Evolutionary conservation across 192 early-diverging fungal species (phyloP).

Genomic region (Entomortierella chlamydospora): DNA sequence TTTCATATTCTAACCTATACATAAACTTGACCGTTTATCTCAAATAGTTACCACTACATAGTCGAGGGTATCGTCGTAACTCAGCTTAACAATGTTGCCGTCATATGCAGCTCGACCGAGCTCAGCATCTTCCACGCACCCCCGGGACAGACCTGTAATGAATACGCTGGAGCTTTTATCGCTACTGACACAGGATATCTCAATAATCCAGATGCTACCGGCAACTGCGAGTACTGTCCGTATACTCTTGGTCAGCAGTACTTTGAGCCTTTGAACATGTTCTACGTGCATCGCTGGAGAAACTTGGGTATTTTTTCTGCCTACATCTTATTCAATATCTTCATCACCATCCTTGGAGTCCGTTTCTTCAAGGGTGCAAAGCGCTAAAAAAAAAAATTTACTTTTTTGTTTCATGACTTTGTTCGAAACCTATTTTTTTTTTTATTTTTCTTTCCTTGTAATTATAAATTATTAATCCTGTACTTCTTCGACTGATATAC

Average conservation of each 20-base stretch:
- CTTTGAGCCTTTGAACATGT: slow-evolving; percentile 63
- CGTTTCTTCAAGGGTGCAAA: slow-evolving; percentile 42
- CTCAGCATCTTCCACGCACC: slow-evolving; percentile 65
- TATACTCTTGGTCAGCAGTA: slow-evolving; percentile 70
- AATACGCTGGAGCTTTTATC: slow-evolving; percentile 66
- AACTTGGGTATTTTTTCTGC: slow-evolving; percentile 72
- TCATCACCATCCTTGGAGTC: slow-evolving; percentile 52
- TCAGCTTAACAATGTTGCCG: slow-evolving; percentile 60
- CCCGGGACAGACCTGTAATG: slow-evolving; percentile 65
- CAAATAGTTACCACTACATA: slow-evolving; percentile 66
- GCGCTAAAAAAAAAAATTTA: slow-evolving; percentile 32
- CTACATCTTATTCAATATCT: slow-evolving; percentile 65
- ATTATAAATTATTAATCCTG: too few species aligned
- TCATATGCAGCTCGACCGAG: slow-evolving; percentile 64
- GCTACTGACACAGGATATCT: slow-evolving; percentile 67
- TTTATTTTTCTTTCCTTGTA: too few species aligned
- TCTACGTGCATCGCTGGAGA: slow-evolving; percentile 67
- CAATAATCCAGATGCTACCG: slow-evolving; percentile 58
- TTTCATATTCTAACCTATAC: background rate
- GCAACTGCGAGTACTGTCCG: slow-evolving; percentile 72
- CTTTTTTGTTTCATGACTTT: too few species aligned
- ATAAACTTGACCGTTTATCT: background rate
- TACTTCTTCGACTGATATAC: too few species aligned
- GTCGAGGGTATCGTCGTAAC: slow-evolving; percentile 72
- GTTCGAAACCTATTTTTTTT: too few species aligned